Evolutionary conservation across 805 yeast species (phyloP).

Genomic region (Ogataea sp.): DNA sequence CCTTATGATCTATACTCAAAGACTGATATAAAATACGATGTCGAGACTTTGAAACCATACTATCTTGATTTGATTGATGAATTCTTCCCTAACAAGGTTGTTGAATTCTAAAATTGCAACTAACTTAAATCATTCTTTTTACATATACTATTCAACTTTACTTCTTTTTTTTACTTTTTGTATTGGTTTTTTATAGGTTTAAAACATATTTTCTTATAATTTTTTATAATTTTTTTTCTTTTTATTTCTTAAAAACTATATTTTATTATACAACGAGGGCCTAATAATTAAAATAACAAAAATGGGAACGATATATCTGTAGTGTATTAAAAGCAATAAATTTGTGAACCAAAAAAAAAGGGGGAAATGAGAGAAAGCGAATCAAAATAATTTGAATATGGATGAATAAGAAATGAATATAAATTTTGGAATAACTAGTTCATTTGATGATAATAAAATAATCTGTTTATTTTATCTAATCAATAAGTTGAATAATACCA

Average conservation of each 20-base stretch:
- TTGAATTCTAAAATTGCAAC: constrained; percentile 38
- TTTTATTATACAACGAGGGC: too few relatives aligned
- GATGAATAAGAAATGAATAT: too few relatives aligned
- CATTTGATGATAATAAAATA: constrained; percentile 20
- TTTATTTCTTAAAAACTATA: too few relatives aligned
- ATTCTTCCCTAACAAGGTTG: constrained; percentile 47
- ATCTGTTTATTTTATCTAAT: too few relatives aligned
- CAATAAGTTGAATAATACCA: constrained; percentile 61
- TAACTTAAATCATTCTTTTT: too few relatives aligned
- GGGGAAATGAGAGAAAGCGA: background rate
- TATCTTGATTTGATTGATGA: constrained; percentile 59
- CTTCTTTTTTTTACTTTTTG: too few relatives aligned
- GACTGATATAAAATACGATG: constrained; percentile 38
- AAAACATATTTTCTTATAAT: too few relatives aligned
- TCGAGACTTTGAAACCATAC: constrained; percentile 46
- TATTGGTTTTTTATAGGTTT: too few relatives aligned
- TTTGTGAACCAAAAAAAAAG: background rate
- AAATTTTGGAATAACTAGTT: background rate
- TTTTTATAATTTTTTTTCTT: too few relatives aligned
- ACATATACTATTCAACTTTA: too few relatives aligned
- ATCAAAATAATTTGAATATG: too few relatives aligned
- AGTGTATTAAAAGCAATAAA: background rate
- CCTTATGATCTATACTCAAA: constrained; percentile 65
- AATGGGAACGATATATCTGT: background rate
- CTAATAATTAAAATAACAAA: too few relatives aligned